Evolutionary conservation across 1,284 basidiomycete genomes (phyloP), one percentile per base, ranked within the genome.

Genomic region (Sutorius eximius): DNA sequence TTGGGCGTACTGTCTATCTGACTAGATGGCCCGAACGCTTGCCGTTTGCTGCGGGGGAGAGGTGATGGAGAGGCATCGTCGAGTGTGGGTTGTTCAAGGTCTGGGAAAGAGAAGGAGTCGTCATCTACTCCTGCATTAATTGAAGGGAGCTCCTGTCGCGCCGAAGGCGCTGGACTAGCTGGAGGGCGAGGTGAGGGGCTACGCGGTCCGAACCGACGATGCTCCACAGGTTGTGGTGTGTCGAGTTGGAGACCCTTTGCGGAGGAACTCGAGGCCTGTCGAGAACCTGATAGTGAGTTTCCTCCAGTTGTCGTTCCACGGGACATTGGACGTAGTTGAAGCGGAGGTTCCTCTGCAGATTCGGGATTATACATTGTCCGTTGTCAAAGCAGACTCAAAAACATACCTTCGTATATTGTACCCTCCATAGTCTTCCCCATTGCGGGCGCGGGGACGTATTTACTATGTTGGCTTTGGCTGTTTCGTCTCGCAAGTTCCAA

Each of bases 401-500:
- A 49, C 61, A 68, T 61, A 85, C 89, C 86, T 81, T 90, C 89
- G 60, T 87, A 89, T 56, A 89, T 89, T 2, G 83, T 87, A 36
- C 81, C 81, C 60, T 86, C 83, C 12, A 79, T 64, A 5, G 80
- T 76, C 18, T 67, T 67, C n/a, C 83, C 80, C 58, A 78, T 62
- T 9, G 72, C 61, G 52, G 77, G 45, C 46, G 63, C 58, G 9
- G 72, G 62, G 34, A 75, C 58, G 47, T 75, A 74, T 45, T 78
- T 77, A 16, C 75, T 77, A 57, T 82, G 77, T 61, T 92, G 90
- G 67, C 81, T 89, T 68, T 86, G 78, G 66, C 90, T 92, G 68
- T 95, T 95, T 59, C 82, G 80, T 58, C 89, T 77, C 7, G 92
- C 93, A 46, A 94, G 74, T 58, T 89, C 89, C 51, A 95, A 73